These are phyloP conservation scores for Furcasterigmium sp. DNA, from an alignment of 2,329 filamentous ascomycete genomes.

Conservation along the genomic window DNA sequence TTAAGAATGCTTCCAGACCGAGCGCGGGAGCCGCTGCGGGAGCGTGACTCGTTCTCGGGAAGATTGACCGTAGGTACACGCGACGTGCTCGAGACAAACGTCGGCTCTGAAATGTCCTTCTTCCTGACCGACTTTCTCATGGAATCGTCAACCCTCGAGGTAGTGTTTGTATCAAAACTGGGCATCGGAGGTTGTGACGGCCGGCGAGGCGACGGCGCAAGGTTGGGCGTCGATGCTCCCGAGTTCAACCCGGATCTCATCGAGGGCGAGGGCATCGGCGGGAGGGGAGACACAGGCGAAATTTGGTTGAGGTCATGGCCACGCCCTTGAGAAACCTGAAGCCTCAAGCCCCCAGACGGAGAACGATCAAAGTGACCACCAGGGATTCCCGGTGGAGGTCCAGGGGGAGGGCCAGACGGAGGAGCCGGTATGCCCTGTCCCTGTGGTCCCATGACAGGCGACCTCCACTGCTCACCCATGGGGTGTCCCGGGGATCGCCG, in stretches of 20 bases:
- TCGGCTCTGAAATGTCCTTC: constrained; percentile 46
- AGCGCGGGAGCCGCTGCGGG: constrained; percentile 30
- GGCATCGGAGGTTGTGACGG: constrained; percentile 25
- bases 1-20: constrained; percentile 28
- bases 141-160: constrained; percentile 28
- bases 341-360: constrained; percentile 24
- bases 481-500: constrained; percentile 39
- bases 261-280: constrained; percentile 25
- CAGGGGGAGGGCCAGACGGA: constrained; percentile 9
- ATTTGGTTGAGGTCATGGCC: constrained; percentile 33
- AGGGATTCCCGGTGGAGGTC: constrained; percentile 10
- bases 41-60: constrained; percentile 22
- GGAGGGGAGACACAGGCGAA: constrained; percentile 40
- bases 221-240: constrained; percentile 25
- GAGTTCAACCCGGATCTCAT: constrained; percentile 13
- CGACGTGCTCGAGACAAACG: constrained; percentile 39
- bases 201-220: constrained; percentile 24
- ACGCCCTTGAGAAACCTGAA: constrained; percentile 21
- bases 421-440: constrained; percentile 21
- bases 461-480: constrained; percentile 16
- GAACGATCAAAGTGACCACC: constrained; percentile 17
- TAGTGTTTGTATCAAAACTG: constrained; percentile 14
- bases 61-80: constrained; percentile 37
- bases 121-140: constrained; percentile 37
- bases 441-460: constrained; percentile 42